Evolutionary conservation across 768 basidiomycete species (phyloP), one percentile per base, ranked within the genome.

Genomic region (Porphyrellus cyaneotinctus): DNA sequence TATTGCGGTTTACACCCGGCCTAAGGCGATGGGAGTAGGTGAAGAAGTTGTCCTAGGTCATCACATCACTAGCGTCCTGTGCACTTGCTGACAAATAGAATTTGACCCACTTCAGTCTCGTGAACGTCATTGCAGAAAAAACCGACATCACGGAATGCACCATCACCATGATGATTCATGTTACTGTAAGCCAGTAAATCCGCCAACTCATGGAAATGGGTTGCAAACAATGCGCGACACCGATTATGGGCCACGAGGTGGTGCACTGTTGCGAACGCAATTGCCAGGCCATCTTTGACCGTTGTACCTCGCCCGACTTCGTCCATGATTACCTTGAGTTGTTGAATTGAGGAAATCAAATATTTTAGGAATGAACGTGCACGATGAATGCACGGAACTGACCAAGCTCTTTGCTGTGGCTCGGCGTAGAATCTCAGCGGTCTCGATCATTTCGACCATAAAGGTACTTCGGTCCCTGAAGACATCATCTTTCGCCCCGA

Each of bases 291-390:
- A 62, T 97, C 95, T 54, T 83, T 83, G 9, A 94, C 84, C 0
- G 94, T 94, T 6, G 95, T 98, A 31, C 95, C 95, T 59, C 95
- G 75, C 7, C 95, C 95, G n/a, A 99, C 94, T 74, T 99, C 95
- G 66, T 99, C 95, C 91, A 99, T 95, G 57, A 99, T 95, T n/a
- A 98, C 88, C 91, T 94, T 60, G 24, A 22, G 39, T 24, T 30
- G 52, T 49, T 6, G 26, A 28, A 9, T 28, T 28, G 26, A 28
- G 9, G 26, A 9, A 28, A 28, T 28, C 26, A 28, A 28, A 28
- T 9, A 9, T 28, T 48, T 62, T 35, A 46, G 47, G 31, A 54
- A 58, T 32, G 38, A 38, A 30, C 20, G 33, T 15, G 23, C 32
- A 44, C 13, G 24, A 20, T 17, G 31, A 43, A 47, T 44, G 45